Percentiles rank a stretch among this genome's conserved stretches.
Evolutionary conservation across 108 stramenopile genomes (phyloP).

Genomic region (Nitzschia sp.): DNA sequence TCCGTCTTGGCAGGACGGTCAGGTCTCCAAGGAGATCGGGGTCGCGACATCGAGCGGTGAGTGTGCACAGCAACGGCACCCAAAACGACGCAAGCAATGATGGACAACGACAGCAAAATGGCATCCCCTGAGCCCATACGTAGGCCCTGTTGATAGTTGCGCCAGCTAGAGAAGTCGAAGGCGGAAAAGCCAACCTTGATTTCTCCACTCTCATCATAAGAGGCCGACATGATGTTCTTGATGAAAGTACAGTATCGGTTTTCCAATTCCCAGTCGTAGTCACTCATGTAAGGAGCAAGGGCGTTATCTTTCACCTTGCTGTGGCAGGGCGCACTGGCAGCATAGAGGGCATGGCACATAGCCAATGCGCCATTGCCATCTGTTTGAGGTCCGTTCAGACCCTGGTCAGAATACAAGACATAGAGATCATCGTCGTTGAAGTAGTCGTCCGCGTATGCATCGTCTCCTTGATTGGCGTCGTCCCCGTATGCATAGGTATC

Average conservation of each 20-base stretch:
- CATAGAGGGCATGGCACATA: constrained; percentile 34
- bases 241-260: constrained; percentile 46
- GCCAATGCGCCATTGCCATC: constrained; percentile 31
- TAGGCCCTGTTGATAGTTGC: constrained; percentile 31
- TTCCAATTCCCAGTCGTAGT: constrained; percentile 28
- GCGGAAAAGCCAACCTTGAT: constrained; percentile 20
- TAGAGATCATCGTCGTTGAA: background rate
- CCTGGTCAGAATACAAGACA: constrained; percentile 16
- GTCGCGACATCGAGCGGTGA: constrained; percentile 25
- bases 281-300: constrained; percentile 29
- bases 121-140: constrained; percentile 31
- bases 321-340: constrained; percentile 32
- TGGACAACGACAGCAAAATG: constrained; percentile 17
- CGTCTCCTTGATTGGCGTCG: background rate
- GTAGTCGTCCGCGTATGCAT: background rate
- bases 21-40: constrained; percentile 29
- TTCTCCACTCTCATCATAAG: constrained; percentile 48
- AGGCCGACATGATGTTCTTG: constrained; percentile 38
- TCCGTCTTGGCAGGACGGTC: constrained; percentile 1
- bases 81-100: constrained; percentile 26
- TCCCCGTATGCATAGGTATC: background rate
- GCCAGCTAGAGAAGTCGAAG: constrained; percentile 33
- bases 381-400: constrained; percentile 11
- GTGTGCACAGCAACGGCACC: constrained; percentile 23
- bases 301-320: constrained; percentile 28